Percentiles rank a stretch among this genome's conserved stretches.
Evolutionary conservation across 129 eudicot genomes (phyloP).

Genomic region (Helianthus tuberosus): DNA sequence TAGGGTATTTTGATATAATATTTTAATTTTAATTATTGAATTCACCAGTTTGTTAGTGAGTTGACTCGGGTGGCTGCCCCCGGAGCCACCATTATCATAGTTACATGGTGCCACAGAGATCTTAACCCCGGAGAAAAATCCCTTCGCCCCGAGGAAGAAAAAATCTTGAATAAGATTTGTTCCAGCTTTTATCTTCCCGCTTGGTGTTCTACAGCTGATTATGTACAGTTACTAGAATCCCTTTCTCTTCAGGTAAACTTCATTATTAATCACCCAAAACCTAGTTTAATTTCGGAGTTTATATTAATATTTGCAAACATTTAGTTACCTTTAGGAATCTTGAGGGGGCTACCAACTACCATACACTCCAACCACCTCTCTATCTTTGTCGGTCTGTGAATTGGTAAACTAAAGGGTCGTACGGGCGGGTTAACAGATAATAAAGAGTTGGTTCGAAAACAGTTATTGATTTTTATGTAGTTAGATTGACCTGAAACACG

Average conservation of each 20-base stretch:
- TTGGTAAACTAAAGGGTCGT: background rate
- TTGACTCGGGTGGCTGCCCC: conserved; percentile 93
- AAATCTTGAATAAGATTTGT: conserved; percentile 69
- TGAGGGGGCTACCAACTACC: background rate
- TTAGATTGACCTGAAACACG: background rate
- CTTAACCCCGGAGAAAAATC: conserved; percentile 74
- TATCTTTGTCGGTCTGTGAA: background rate
- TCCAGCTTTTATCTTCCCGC: conserved; percentile 78
- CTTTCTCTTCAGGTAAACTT: conserved; percentile 71
- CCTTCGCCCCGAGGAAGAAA: conserved; percentile 62
- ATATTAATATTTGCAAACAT: background rate
- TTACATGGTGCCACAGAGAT: conserved; percentile 95
- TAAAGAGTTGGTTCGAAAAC: too few relatives aligned
- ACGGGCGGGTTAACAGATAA: background rate
- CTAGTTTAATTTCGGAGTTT: background rate
- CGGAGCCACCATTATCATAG: conserved; percentile 81
- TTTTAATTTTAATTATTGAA: background rate
- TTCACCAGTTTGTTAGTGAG: conserved; percentile 74
- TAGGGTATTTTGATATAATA: too few relatives aligned
- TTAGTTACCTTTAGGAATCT: too few relatives aligned
- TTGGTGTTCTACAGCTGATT: conserved; percentile 92
- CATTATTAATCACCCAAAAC: background rate
- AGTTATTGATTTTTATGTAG: background rate
- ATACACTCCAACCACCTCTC: background rate
- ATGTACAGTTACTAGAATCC: conserved; percentile 65